These are phyloP conservation scores for Vickermania ingenoplastis DNA, from an alignment of 208 protist species.

Conservation along the genomic window DNA sequence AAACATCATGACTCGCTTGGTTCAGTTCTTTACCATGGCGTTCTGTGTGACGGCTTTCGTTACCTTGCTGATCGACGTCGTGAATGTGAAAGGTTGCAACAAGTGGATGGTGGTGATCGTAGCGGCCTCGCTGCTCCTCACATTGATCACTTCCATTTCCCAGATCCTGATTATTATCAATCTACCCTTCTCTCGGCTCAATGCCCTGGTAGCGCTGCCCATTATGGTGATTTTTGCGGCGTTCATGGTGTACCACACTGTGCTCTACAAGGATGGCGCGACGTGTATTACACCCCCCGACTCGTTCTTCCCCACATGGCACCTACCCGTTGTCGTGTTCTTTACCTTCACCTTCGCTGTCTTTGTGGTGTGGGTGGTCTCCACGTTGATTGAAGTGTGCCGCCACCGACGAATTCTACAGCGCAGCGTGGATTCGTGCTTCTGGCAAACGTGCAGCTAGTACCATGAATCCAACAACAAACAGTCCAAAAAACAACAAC, in stretches of 20 bases:
- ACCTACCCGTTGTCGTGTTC: neutral
- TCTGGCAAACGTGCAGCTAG: neutral
- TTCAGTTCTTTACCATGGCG: conserved; percentile 10
- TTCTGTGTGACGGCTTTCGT: conserved; percentile 10
- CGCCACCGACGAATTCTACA: neutral
- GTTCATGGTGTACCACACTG: neutral
- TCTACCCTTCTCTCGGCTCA: neutral
- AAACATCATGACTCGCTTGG: conserved; percentile 13
- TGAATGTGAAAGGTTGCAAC: conserved; percentile 22
- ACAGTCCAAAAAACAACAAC: too few relatives aligned
- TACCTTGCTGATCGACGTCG: conserved; percentile 22
- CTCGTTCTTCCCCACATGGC: neutral
- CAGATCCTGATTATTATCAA: conserved; percentile 13
- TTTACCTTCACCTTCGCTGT: neutral
- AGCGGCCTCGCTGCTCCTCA: conserved; percentile 13
- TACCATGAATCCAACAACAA: too few relatives aligned
- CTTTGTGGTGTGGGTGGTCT: conserved; percentile 5
- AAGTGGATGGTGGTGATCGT: neutral
- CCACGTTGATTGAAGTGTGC: conserved; percentile 16
- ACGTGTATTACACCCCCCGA: neutral
- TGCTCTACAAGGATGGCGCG: neutral
- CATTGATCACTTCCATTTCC: conserved; percentile 25
- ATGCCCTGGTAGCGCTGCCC: neutral
- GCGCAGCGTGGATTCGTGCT: neutral
- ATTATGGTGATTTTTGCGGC: neutral